A percentile compares a stretch with the other conserved stretches of the same genome.
These are phyloP conservation scores for Ensete ventricosum DNA, from an alignment of 176 grass and related monocot genomes.

Conservation along the genomic window DNA sequence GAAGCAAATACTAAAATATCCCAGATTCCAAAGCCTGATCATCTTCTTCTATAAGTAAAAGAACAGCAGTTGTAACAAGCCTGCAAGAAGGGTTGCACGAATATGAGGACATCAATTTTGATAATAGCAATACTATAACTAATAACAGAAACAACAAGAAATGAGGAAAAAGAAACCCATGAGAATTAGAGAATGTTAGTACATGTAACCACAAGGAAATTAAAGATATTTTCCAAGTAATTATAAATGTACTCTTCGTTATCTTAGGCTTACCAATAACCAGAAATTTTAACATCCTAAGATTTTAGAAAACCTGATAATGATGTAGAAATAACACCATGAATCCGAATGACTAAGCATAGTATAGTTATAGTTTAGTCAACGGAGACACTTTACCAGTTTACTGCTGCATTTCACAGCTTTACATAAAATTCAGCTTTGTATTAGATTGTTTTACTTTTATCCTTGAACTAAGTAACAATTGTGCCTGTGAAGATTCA, in stretches of 20 bases:
- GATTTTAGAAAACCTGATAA: background rate
- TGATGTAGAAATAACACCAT: background rate
- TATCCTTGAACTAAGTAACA: background rate
- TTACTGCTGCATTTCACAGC: background rate
- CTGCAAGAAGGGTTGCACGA: constrained; percentile 28
- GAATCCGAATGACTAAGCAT: background rate
- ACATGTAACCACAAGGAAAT: too few species aligned
- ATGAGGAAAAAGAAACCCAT: too few species aligned
- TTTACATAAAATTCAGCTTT: too few species aligned
- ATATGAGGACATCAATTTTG: constrained; percentile 4
- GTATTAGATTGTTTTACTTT: background rate
- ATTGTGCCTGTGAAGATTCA: background rate
- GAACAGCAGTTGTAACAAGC: constrained; percentile 73
- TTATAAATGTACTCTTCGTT: background rate
- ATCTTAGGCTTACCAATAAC: background rate
- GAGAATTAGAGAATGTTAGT: too few species aligned
- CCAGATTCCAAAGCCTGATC: constrained; percentile 47
- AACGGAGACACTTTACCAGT: background rate
- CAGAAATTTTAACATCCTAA: background rate
- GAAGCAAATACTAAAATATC: constrained; percentile 26
- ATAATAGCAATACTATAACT: constrained; percentile 6
- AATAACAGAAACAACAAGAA: background rate
- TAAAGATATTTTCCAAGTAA: too few species aligned
- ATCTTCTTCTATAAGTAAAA: constrained; percentile 76
- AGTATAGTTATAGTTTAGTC: background rate